phyloP scores from a whole-genome alignment of 306 rosid genomes.

The Dicorynia guianensis region DNA sequence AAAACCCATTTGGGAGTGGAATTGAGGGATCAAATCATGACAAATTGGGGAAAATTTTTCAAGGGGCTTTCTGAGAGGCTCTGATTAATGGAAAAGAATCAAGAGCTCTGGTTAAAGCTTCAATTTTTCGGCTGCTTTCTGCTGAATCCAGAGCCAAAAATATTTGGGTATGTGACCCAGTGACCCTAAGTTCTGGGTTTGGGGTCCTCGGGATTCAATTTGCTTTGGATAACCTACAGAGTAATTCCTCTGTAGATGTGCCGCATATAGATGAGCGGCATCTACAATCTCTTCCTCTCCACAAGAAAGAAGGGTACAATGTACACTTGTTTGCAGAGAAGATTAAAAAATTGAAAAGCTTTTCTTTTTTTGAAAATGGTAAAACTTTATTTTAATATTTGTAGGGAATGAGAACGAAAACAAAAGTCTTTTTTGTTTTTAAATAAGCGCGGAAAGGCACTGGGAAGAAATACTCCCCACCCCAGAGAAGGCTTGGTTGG shows the following conservation, averaged over 20 bases:
- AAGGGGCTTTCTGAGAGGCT: constrained; percentile 35
- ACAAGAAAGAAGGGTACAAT: constrained; percentile 16
- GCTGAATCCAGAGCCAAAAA: constrained; percentile 36
- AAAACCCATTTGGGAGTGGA: constrained; percentile 61
- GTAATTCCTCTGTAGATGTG: constrained; percentile 45
- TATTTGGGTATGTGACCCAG: constrained; percentile 33
- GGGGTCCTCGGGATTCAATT: constrained; percentile 46
- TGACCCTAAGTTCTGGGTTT: constrained; percentile 34
- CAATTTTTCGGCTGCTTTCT: constrained; percentile 33
- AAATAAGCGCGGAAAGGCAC: constrained; percentile 28
- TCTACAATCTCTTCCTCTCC: constrained; percentile 3
- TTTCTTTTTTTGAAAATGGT: constrained; percentile 30
- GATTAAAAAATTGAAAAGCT: not conserved
- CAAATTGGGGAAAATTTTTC: constrained; percentile 32
- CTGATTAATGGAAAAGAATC: constrained; percentile 35
- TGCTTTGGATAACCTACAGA: constrained; percentile 47
- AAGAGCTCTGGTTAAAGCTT: constrained; percentile 24
- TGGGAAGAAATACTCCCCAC: constrained; percentile 46
- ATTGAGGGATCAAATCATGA: constrained; percentile 62
- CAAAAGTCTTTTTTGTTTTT: constrained; percentile 51
- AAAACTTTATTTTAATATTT: constrained; percentile 39
- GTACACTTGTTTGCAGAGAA: not conserved
- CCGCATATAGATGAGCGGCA: constrained; percentile 29
- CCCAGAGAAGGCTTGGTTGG: constrained; percentile 42
- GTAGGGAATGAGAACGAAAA: constrained; percentile 68